Base-by-base conservation (phyloP, 2,329 filamentous ascomycete genomes). In the Fusarium cyanostomum region DNA sequence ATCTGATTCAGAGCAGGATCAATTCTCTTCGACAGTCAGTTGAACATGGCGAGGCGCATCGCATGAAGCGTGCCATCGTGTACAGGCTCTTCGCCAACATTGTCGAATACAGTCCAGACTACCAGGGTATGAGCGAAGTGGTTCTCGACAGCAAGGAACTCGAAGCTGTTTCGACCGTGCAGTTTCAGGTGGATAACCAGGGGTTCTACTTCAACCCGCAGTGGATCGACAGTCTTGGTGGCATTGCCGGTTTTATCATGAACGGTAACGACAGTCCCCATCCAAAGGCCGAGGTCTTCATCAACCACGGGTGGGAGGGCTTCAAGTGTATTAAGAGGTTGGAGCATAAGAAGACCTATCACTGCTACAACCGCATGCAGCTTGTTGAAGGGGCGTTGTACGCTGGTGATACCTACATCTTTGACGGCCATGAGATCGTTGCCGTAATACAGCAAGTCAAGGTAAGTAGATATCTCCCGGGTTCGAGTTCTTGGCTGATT, bases 1-100 rank as follows among this genome's bases (percentile, higher is more conserved):
- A 93, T 72, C 81, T 92, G 31, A 86, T 94, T 72, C 85, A 87
- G 69, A 82, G 81, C 18, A 85, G 87, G 53, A 82, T 89, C 52
- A 80, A 87, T 16, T 76, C 80, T 24, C 81, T 89, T 3, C 78
- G 82, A 15, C 28, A 46, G 3, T 49, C 66, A 8, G 59, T 67
- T 7, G 48, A 64, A 2, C 31, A 64, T 7, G 69, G 70, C 7
- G 44, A 67, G 16, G 64, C 62, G 1, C 65, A 68, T 30, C 59
- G 57, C 8, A 41, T 74, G 42, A 66, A 68, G 5, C 59, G 57
- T 12, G 50, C 55, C 13, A 65, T 74, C 34, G 34, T 71, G 5
- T 95, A 95, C 83, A 94, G 93, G 78, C 83, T 86, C 1, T 86
- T 86, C 67, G 50, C 63, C 8, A 69, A 74, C 10, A 81, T 88